phyloP scores from a whole-genome alignment of 2,329 filamentous ascomycete genomes.

The Aspergillus glaucus region DNA sequence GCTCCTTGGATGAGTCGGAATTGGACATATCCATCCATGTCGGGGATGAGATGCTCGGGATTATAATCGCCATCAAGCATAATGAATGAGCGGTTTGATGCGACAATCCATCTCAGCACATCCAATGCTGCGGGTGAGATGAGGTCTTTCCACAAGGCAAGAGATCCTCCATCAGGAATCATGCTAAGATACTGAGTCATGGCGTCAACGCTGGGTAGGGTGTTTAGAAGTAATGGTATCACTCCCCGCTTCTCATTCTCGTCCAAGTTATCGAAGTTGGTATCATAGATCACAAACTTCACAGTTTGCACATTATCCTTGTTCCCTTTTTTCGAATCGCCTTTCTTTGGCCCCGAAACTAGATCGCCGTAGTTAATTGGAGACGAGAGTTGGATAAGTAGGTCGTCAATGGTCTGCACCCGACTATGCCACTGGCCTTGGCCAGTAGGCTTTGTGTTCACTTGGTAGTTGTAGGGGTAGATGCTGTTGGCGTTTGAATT shows the following conservation, averaged over 20 bases:
- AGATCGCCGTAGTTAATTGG: constrained; percentile 13
- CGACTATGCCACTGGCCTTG: constrained; percentile 42
- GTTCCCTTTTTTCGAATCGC: neutral
- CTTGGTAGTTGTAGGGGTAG: no score
- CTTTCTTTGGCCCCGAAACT: neutral
- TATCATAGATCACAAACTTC: constrained; percentile 27
- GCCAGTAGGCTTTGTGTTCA: neutral
- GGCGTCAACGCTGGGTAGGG: constrained; percentile 31
- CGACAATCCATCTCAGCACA: constrained; percentile 78
- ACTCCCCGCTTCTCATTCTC: constrained; percentile 19
- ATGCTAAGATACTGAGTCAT: constrained; percentile 42
- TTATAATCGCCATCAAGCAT: constrained; percentile 58
- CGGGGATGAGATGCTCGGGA: constrained; percentile 50
- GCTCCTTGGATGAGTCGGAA: constrained; percentile 85
- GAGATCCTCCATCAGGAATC: constrained; percentile 17
- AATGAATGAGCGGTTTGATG: constrained; percentile 83
- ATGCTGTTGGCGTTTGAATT: neutral
- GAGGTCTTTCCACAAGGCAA: constrained; percentile 51
- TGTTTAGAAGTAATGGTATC: constrained; percentile 32
- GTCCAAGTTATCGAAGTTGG: constrained; percentile 35
- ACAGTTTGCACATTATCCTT: constrained; percentile 2
- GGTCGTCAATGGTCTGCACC: constrained; percentile 41
- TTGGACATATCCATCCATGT: constrained; percentile 65
- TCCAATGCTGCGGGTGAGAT: constrained; percentile 61
- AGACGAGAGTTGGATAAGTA: constrained; percentile 33